phyloP scores from a whole-genome alignment of 225 moss, liverwort and hornwort species.

The Polytrichum commune region DNA sequence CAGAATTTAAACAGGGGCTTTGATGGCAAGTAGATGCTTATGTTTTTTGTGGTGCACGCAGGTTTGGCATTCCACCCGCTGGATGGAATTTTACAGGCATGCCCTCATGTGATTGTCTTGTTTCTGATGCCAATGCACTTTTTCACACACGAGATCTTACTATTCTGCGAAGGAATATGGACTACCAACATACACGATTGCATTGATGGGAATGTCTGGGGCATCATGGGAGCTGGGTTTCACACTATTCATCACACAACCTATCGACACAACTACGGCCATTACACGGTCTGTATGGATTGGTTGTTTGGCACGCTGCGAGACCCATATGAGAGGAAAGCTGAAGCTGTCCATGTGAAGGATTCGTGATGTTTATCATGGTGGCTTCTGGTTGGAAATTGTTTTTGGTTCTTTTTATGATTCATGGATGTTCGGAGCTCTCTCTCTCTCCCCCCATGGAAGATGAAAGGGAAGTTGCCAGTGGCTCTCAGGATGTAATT shows the following conservation, averaged over 20 bases:
- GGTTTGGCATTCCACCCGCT: constrained; percentile 95
- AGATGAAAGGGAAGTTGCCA: no score
- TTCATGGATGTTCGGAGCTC: no score
- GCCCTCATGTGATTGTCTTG: constrained; percentile 79
- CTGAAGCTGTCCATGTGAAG: constrained; percentile 27
- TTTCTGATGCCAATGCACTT: constrained; percentile 86
- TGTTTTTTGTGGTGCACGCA: constrained; percentile 22
- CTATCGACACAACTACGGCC: constrained; percentile 94
- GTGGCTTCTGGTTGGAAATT: no score
- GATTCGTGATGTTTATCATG: constrained; percentile 22
- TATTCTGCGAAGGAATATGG: constrained; percentile 92
- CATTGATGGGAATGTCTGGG: constrained; percentile 87
- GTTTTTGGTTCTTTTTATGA: no score
- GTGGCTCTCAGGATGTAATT: background rate
- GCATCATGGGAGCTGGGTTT: constrained; percentile 97
- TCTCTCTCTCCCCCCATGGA: no score
- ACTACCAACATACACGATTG: constrained; percentile 97
- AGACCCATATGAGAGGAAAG: constrained; percentile 62
- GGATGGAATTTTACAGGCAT: constrained; percentile 86
- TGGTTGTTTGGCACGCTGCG: constrained; percentile 92
- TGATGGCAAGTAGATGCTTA: background rate
- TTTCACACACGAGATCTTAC: constrained; percentile 66
- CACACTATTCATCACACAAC: constrained; percentile 98
- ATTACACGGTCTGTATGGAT: constrained; percentile 88
- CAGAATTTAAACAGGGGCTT: no score